Percentiles rank a stretch among this genome's conserved stretches.
Conservation (phyloP, 345 rosid genomes). For the Laguncularia racemosa region DNA sequence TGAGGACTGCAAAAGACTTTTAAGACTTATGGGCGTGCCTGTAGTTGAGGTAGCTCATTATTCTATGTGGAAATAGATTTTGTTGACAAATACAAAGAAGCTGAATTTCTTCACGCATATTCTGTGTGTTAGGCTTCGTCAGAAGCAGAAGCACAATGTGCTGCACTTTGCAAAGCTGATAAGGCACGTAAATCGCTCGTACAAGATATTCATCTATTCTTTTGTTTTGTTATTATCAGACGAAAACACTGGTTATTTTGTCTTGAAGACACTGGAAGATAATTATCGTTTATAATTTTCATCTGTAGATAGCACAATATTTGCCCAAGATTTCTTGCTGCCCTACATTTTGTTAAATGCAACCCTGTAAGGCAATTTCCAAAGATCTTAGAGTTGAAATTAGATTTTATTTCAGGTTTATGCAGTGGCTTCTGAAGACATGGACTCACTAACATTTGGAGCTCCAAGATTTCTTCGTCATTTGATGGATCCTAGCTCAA, state of each 20-base stretch:
- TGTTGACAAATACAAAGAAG: no score
- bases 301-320: no score
- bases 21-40: slow-evolving; percentile 89
- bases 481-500: slow-evolving; percentile 94
- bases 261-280: no score
- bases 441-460: slow-evolving; percentile 97
- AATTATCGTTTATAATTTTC: no score
- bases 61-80: not conserved
- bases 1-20: slow-evolving; percentile 84
- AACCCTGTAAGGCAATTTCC: no score
- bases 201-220: not conserved
- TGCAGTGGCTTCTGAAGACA: slow-evolving; percentile 98
- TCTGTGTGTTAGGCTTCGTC: slow-evolving; percentile 62
- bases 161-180: slow-evolving; percentile 82
- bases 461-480: slow-evolving; percentile 93
- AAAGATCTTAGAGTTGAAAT: not conserved
- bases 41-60: slow-evolving; percentile 55
- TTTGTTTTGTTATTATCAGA: not conserved
- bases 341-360: no score
- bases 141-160: slow-evolving; percentile 96
- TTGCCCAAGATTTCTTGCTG: no score
- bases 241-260: no score
- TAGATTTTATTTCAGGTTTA: slow-evolving; percentile 49
- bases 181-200: slow-evolving; percentile 41
- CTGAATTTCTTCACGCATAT: slow-evolving; percentile 1